Evolutionary conservation across 2,329 filamentous ascomycete species (phyloP).

Genomic region (Clarireedia homoeocarpa): DNA sequence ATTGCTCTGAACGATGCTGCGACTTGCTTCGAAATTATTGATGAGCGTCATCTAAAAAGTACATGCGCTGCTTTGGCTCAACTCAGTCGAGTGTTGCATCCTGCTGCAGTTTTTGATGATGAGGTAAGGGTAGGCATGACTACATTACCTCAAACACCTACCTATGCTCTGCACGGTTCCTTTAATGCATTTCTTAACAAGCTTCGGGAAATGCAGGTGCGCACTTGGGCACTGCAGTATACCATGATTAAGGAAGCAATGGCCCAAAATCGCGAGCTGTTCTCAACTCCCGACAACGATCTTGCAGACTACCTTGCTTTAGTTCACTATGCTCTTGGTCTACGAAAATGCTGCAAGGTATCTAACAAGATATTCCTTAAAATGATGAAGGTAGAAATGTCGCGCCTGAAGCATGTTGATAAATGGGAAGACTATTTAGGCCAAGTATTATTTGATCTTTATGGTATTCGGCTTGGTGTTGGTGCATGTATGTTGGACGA

Average conservation of each 20-base stretch:
- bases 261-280: constrained; percentile 54
- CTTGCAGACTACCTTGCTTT: constrained; percentile 72
- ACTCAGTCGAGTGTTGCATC: constrained; percentile 68
- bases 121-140: constrained; percentile 71
- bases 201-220: constrained; percentile 79
- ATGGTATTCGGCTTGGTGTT: constrained; percentile 69
- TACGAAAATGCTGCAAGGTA: constrained; percentile 76
- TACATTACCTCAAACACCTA: constrained; percentile 48
- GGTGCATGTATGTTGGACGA: constrained; percentile 62
- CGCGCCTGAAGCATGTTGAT: constrained; percentile 66
- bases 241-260: constrained; percentile 69
- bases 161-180: constrained; percentile 33
- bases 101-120: constrained; percentile 76
- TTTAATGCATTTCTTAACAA: constrained; percentile 55
- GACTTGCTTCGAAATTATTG: constrained; percentile 75
- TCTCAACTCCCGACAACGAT: constrained; percentile 61
- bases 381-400: constrained; percentile 77
- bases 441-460: constrained; percentile 76
- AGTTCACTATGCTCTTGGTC: constrained; percentile 75
- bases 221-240: constrained; percentile 84
- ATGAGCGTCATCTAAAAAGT: constrained; percentile 66
- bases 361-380: constrained; percentile 85
- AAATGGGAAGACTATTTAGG: constrained; percentile 82
- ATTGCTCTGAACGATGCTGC: constrained; percentile 55
- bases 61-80: constrained; percentile 66